phyloP scores from a whole-genome alignment of 768 basidiomycete genomes.

The Tulasnella sp. region DNA sequence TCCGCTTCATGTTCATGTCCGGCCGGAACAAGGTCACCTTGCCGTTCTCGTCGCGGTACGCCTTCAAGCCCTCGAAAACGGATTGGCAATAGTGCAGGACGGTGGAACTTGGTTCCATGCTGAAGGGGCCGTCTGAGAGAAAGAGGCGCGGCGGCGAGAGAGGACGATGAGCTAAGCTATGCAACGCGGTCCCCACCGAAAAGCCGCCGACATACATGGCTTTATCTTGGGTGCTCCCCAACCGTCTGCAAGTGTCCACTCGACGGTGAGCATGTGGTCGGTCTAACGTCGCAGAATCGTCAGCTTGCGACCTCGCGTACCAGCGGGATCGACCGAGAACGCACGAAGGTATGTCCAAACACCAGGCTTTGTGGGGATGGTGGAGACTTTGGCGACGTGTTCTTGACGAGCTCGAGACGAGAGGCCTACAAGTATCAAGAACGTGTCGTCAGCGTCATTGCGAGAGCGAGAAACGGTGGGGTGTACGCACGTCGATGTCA shows the following conservation, averaged over 20 bases:
- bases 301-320: background rate
- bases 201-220: conserved; percentile 40
- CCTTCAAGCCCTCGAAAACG: conserved; percentile 68
- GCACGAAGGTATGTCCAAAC: conserved; percentile 46
- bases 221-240: conserved; percentile 73
- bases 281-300: conserved; percentile 13
- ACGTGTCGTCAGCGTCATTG: background rate
- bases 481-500: conserved; percentile 25
- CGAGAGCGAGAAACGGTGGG: background rate
- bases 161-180: conserved; percentile 38
- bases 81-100: conserved; percentile 61
- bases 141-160: background rate
- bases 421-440: conserved; percentile 46
- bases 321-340: background rate
- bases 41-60: conserved; percentile 68
- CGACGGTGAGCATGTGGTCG: conserved; percentile 43
- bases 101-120: conserved; percentile 53
- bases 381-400: conserved; percentile 50
- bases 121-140: conserved; percentile 50
- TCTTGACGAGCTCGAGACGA: conserved; percentile 49
- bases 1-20: conserved; percentile 77
- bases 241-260: conserved; percentile 39
- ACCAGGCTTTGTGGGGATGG: conserved; percentile 48
- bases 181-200: conserved; percentile 39
- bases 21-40: conserved; percentile 77